Base-by-base conservation (phyloP, 2,329 filamentous ascomycete genomes). In the Talaromyces funiculosus region DNA sequence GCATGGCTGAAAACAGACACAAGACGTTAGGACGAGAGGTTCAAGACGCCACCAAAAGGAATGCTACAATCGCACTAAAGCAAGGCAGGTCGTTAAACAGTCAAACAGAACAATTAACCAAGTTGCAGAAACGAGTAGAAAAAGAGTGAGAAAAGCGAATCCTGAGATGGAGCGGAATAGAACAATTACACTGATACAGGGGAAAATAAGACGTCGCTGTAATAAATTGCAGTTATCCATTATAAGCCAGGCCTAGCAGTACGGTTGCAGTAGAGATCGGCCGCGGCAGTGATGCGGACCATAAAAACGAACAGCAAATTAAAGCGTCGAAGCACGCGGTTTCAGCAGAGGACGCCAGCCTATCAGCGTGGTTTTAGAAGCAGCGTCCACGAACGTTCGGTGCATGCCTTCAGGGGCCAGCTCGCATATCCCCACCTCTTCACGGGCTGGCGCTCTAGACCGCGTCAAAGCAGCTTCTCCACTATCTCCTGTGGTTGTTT, bases 1-100 rank as follows among this genome's bases (percentile, higher is more conserved):
- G 51, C 51, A 54, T 54, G 33, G 35, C 51, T 54, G 51, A 54
- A 54, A 54, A 38, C 49, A 37, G 51, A 54, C 20, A 51, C n/a
- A 51, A 35, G n/a, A 51, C 45, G n/a, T 18, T 38, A 35, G 12
- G 22, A 38, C 18, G 20, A 37, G 51, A 54, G n/a, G 22, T 38
- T 29, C 33, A 24, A 18, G 35, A 54, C 35, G 51, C 51, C 51
- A 40, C 35, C 51, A 18, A 18, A 26, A 40, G 40, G 51, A 54
- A 54, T 54, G 51, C 35, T 54, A 16, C 51, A 38, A 40, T 18
- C 14, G 51, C n/a, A n/a, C 20, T 9, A 18, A n/a, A 54, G 35
- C 8, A 53, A 20, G 29, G 16, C 51, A 45, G 6, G 51, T 29
- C 51, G 51, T 26, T 37, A 33, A 24, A 38, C 12, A 54, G 33